These are phyloP conservation scores for Veloboletus limbatus DNA, from an alignment of 1,284 basidiomycete genomes.

Conservation along the genomic window DNA sequence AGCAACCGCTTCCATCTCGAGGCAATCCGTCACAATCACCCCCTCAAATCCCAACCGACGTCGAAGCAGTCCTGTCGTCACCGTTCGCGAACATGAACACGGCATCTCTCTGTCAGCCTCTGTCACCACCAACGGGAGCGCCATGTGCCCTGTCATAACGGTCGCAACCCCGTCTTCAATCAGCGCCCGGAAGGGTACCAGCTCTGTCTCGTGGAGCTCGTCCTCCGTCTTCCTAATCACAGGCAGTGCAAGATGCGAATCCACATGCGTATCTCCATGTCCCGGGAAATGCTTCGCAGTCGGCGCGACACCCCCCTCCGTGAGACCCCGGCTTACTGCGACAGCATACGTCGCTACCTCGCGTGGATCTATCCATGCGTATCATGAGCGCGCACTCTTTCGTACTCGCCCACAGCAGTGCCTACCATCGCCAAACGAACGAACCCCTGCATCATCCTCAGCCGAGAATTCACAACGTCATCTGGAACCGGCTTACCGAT, in stretches of 20 bases:
- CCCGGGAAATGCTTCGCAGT: slow-evolving; percentile 71
- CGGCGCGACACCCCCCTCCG: slow-evolving; percentile 50
- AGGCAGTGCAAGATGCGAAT: slow-evolving; percentile 68
- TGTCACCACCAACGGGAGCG: slow-evolving; percentile 52
- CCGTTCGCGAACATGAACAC: slow-evolving; percentile 50
- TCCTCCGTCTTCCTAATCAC: slow-evolving; percentile 49
- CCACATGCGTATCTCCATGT: slow-evolving; percentile 68
- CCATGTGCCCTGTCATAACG: slow-evolving; percentile 73
- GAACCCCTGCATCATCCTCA: slow-evolving; percentile 45
- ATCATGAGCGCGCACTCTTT: too few species aligned
- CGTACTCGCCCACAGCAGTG: too few species aligned
- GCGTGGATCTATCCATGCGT: slow-evolving; percentile 43
- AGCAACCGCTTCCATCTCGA: slow-evolving; percentile 69
- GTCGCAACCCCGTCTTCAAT: slow-evolving; percentile 44
- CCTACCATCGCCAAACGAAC: slow-evolving; percentile 66
- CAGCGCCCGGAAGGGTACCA: slow-evolving; percentile 55
- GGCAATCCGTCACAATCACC: slow-evolving; percentile 63
- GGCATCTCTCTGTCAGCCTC: slow-evolving; percentile 48
- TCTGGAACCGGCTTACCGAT: slow-evolving; percentile 48
- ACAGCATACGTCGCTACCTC: slow-evolving; percentile 47
- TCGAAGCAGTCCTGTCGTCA: slow-evolving; percentile 55
- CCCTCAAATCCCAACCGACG: slow-evolving; percentile 48
- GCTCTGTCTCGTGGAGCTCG: slow-evolving; percentile 45
- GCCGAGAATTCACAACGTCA: not conserved
- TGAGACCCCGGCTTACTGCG: slow-evolving; percentile 49